Percentiles rank a stretch among this genome's conserved stretches.
Evolutionary conservation across 352 stramenopile species (phyloP).

Genomic region (Phytophthora ramorum): DNA sequence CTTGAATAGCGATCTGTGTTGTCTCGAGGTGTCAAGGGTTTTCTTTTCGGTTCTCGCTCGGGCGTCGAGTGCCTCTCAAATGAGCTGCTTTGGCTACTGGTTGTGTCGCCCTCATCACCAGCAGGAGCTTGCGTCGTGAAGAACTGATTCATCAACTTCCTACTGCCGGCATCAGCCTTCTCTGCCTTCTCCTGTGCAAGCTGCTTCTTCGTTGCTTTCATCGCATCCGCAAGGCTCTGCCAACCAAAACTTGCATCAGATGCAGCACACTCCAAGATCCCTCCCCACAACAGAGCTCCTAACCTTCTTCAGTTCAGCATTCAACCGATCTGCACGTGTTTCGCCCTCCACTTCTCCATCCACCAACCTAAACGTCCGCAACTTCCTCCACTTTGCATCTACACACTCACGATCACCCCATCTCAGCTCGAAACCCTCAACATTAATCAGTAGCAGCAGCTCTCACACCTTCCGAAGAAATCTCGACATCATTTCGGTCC

Average conservation of each 20-base stretch:
- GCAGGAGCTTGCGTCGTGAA: conserved; percentile 17
- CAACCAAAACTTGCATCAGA: neutral
- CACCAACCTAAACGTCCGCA: conserved; percentile 73
- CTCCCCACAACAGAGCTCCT: neutral
- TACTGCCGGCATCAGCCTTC: conserved; percentile 28
- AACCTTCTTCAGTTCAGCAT: conserved; percentile 62
- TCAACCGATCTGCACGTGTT: conserved; percentile 64
- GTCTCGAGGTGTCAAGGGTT: conserved; percentile 20
- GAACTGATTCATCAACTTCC: conserved; percentile 38
- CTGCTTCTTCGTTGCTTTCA: conserved; percentile 36
- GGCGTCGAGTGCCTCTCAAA: conserved; percentile 10
- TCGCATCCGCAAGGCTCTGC: conserved; percentile 38
- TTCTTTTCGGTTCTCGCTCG: conserved; percentile 18
- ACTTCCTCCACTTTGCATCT: conserved; percentile 80
- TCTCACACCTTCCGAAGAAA: conserved; percentile 47
- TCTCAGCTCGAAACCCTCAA: conserved; percentile 9
- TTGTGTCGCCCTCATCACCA: conserved; percentile 18
- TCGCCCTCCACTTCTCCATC: conserved; percentile 65
- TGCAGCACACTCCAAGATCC: neutral
- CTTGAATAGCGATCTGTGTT: conserved; percentile 13
- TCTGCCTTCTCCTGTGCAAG: conserved; percentile 37
- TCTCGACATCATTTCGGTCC: conserved; percentile 59
- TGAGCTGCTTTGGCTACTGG: conserved; percentile 22
- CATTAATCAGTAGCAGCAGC: conserved; percentile 4
- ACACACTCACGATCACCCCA: neutral